Base-by-base conservation (phyloP, 495 filamentous ascomycete species). In the Neurospora sp. region DNA sequence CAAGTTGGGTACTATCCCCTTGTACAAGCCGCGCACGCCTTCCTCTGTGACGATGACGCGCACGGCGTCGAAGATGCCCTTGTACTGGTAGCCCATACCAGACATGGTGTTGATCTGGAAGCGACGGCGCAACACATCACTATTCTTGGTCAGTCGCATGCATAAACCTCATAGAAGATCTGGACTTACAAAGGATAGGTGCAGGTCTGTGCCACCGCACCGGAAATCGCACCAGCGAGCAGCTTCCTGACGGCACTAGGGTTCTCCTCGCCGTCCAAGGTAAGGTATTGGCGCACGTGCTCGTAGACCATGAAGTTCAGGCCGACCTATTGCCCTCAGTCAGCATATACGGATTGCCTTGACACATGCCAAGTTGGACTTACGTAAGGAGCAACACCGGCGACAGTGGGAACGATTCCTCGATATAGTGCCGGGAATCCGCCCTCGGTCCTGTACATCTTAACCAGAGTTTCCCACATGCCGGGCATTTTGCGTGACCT, bases 21-120 rank as follows among this genome's bases (percentile, higher is more conserved):
- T 98, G 83, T 97, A 98, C 31, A 98, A 78, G 38, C 94, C 94
- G 37, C 79, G 82, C 14, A 83, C 37, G 5, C 85, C 85, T 82
- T 99, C 96, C 74, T 94, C 87, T 14, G 87, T 81, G 71, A 97
- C 79, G 76, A 98, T 99, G 31, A 92, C 86, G 61, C 84, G 87
- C 68, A 99, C 83, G 5, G 96, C 96, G 78, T 98, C 93, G 75
- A 88, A 87, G 47, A 99, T 91, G 20, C 89, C 90, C 75, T 90
- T 93, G 83, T 99, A 99, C 80, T 94, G 89, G 77, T 97, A 98
- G 53, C 96, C 96, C 90, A 99, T 94, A n/a, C 95, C 95, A 37
- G 90, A 92, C 96, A 99, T 99, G 69, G 94, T 98, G 79, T 99
- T 99, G 83, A 99, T 97, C 76, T 99, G 96, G 78, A 99, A 99